Evolutionary conservation across 2,329 filamentous ascomycete species (phyloP), one percentile per base, ranked within the genome.

Genomic region (Hypoxylon sp.): DNA sequence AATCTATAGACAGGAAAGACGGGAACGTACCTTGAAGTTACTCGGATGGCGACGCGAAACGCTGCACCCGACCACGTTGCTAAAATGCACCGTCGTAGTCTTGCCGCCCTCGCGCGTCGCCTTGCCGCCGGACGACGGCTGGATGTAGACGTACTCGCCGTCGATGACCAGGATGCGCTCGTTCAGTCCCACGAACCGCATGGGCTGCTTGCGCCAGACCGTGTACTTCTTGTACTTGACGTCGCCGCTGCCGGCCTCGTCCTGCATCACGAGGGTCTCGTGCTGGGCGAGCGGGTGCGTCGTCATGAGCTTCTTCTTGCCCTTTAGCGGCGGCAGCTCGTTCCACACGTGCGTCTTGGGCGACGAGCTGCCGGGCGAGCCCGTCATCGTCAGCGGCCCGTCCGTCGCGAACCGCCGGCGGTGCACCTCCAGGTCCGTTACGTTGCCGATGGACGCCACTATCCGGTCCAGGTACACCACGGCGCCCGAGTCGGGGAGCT

Each of bases 61-160:
- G 76, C 94, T 94, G 74, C 91, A 93, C 2, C 92, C 92, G 15
- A 96, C 87, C 5, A 95, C 90, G 59, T 91, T 91, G 72, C 87
- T 90, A 74, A 94, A 94, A 71, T 94, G 91, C 49, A 94, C 90
- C 41, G 91, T 93, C 2, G 91, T 93, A 32, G 88, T 91, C 79
- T 93, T 93, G 34, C 86, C 86, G 20, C 82, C 84, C 58, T 90
- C 87, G 62, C 87, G 85, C 59, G 88, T 79, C 10, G 87, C 85
- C 74, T 91, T 91, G 37, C 89, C 88, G 8, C 85, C 85, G 1
- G 85, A 86, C 1, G 86, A 83, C 24, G 92, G 91, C 85, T 93
- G 90, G 71, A 96, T 93, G 77, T 94, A 91, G 65, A 96, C 87
- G 75, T 94, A 95, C 75, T 96, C 92, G 62, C 91, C 91, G 71